Base-by-base conservation (phyloP, 257 asterid genomes). In the Petrea volubilis region DNA sequence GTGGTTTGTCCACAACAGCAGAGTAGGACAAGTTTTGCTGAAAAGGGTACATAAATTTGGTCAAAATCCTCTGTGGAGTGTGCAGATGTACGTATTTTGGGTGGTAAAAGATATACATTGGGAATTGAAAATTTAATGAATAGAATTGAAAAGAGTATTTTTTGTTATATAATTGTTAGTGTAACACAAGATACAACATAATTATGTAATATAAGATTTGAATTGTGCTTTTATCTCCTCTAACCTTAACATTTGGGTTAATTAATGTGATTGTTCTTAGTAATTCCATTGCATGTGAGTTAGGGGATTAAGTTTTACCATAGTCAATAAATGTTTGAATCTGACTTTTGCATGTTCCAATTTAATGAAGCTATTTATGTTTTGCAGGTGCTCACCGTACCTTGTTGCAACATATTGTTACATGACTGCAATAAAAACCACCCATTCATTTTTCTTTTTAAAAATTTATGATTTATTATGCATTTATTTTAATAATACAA, bases 21-120 rank as follows among this genome's bases (percentile, higher is more conserved):
- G 40, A 34, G 38, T n/a, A 50, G 27, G 56, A 50, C 24, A 20
- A 50, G 20, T 18, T 50, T 53, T 36, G 27, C 3, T 13, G 38
- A 57, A 36, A 57, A 23, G 50, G 38, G 24, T 18, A 23, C 11
- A 70, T 57, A 43, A 18, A 7, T 70, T 62, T 68, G 71, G 77
- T 69, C 74, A 74, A 78, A 64, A 40, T 6, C 5, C 25, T 24
- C n/a, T n/a, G n/a, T n/a, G n/a, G 11, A 60, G 51, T 2, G 7
- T 36, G 49, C 33, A 40, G 47, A 34, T 36, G 34, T 15, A 50
- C 60, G 55, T 29, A 1, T 53, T n/a, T 31, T 6, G 55, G 77
- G 80, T 58, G 82, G 63, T 50, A 20, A 81, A 81, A 68, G 62
- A 74, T 73, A 74, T 72, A 67, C 73, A 60, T 80, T 64, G 88